Percentiles rank a stretch among this genome's conserved stretches.
Evolutionary conservation across 495 filamentous ascomycete genomes (phyloP).

Genomic region (Corynascus novoguineensis): DNA sequence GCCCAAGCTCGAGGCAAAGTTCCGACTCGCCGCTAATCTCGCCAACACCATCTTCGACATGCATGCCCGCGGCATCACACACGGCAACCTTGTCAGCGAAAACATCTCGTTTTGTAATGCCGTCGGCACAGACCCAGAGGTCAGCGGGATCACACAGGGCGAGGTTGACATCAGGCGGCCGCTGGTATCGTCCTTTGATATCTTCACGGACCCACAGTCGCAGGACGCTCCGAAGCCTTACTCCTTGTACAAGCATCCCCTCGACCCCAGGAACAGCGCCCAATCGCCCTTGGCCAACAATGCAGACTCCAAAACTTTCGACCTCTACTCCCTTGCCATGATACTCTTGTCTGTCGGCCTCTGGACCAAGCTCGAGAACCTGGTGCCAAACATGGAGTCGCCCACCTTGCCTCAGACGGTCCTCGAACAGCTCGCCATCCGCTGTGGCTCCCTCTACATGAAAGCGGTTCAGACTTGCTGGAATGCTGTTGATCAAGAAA

Average conservation of each 20-base stretch:
- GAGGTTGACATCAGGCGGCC: conserved; percentile 66
- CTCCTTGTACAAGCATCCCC: conserved; percentile 68
- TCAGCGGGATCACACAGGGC: conserved; percentile 34
- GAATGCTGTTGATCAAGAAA: conserved; percentile 67
- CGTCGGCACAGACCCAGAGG: conserved; percentile 34
- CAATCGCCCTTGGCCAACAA: conserved; percentile 44
- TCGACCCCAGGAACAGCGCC: conserved; percentile 57
- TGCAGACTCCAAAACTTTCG: conserved; percentile 56
- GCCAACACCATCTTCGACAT: conserved; percentile 69
- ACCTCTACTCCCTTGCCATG: conserved; percentile 80
- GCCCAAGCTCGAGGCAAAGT: conserved; percentile 67
- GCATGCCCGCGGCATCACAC: conserved; percentile 67
- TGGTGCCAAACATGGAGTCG: conserved; percentile 39
- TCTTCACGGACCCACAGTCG: conserved; percentile 64
- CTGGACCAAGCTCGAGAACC: conserved; percentile 70
- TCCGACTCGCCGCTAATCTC: conserved; percentile 75
- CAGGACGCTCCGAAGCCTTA: conserved; percentile 38
- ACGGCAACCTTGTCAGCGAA: conserved; percentile 73
- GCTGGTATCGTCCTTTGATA: conserved; percentile 72
- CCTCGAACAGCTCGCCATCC: conserved; percentile 58
- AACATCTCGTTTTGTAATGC: conserved; percentile 75
- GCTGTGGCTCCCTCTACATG: conserved; percentile 72
- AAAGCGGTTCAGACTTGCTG: conserved; percentile 76
- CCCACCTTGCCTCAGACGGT: conserved; percentile 39
- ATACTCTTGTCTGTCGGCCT: conserved; percentile 81